Conservation (phyloP, 2,329 filamentous ascomycete species). For the Tolypocladium ophioglossoides region DNA sequence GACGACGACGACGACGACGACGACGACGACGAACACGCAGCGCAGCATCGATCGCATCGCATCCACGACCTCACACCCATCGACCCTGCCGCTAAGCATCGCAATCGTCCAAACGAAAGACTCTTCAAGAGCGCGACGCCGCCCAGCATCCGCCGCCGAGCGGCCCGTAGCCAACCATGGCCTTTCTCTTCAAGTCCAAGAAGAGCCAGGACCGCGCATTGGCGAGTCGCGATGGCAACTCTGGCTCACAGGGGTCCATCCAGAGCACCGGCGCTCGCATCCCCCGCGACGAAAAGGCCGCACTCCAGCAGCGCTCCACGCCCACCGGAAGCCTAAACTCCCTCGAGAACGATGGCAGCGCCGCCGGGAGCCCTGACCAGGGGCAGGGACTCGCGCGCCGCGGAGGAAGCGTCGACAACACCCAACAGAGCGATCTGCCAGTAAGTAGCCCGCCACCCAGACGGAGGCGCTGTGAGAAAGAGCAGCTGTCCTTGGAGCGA, state of each 20-base stretch:
- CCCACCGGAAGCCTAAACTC: slow-evolving; percentile 73
- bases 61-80: background rate
- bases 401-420: slow-evolving; percentile 40
- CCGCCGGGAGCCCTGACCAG: slow-evolving; percentile 54
- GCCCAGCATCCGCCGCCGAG: slow-evolving; percentile 20
- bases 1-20: background rate
- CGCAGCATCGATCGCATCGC: background rate
- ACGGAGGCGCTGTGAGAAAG: background rate
- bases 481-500: background rate
- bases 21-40: background rate
- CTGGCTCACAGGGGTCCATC: slow-evolving; percentile 36
- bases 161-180: slow-evolving; percentile 47
- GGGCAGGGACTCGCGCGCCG: slow-evolving; percentile 48
- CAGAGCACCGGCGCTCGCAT: slow-evolving; percentile 36
- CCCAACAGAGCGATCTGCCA: slow-evolving; percentile 25
- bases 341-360: slow-evolving; percentile 43
- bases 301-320: slow-evolving; percentile 47
- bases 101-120: background rate
- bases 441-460: slow-evolving; percentile 21
- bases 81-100: background rate
- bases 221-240: slow-evolving; percentile 42
- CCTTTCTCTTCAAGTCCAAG: slow-evolving; percentile 76
- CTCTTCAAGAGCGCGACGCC: slow-evolving; percentile 8
- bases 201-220: slow-evolving; percentile 57
- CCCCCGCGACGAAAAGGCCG: slow-evolving; percentile 42